Conservation (phyloP, 2,329 filamentous ascomycete species). For the Cytospora piceicola region DNA sequence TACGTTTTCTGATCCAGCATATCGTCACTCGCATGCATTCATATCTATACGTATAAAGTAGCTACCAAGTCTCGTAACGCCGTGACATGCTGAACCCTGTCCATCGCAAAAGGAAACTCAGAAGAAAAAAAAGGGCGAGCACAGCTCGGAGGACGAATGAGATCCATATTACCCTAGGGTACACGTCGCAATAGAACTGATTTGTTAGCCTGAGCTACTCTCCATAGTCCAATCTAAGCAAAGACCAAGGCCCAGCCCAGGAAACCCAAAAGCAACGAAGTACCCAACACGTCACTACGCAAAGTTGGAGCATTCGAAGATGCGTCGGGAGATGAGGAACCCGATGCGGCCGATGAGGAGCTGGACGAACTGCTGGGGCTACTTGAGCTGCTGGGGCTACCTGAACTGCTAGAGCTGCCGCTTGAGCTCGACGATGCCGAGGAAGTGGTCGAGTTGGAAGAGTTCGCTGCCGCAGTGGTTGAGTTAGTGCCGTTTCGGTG, state of each 20-base stretch:
- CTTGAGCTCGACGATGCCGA: conserved; percentile 4
- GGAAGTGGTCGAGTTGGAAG: conserved; percentile 20
- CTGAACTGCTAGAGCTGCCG: background rate
- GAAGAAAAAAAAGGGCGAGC: background rate
- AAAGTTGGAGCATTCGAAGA: background rate
- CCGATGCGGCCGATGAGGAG: conserved; percentile 9
- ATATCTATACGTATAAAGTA: conserved; percentile 2
- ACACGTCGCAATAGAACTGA: background rate
- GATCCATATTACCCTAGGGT: background rate
- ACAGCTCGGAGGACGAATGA: background rate
- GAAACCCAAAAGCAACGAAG: conserved; percentile 1
- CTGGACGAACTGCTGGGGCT: conserved; percentile 4
- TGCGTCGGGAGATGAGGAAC: background rate
- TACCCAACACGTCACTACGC: conserved; percentile 1
- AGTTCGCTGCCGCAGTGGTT: conserved; percentile 26
- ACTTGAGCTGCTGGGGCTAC: background rate
- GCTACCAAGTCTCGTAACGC: conserved; percentile 16
- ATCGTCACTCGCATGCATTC: background rate
- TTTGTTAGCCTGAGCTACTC: background rate
- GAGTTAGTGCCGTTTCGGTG: conserved; percentile 27
- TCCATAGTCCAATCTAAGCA: background rate
- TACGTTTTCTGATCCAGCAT: background rate
- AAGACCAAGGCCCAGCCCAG: conserved; percentile 4
- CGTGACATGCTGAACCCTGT: background rate
- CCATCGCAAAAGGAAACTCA: background rate